These are phyloP conservation scores for Colletotrichum trifolii DNA, from an alignment of 2,329 filamentous ascomycete species.

Conservation along the genomic window DNA sequence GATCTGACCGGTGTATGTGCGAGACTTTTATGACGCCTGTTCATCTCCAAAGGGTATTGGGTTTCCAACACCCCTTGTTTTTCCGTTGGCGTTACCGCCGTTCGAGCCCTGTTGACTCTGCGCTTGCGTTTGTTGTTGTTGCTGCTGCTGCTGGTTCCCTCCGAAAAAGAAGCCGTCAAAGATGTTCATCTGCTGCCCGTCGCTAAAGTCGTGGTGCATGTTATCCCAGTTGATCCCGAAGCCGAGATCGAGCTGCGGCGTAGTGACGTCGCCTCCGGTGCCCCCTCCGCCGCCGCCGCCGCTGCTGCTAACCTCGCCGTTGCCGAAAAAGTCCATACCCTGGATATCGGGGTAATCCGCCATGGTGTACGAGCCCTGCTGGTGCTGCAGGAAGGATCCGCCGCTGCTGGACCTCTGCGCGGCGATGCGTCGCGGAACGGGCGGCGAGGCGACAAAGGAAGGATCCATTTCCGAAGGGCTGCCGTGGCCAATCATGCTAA, in stretches of 20 bases:
- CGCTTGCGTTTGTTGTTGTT: constrained; percentile 11
- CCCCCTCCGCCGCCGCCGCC: constrained; percentile 39
- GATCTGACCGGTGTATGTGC: too few relatives aligned
- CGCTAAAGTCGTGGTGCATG: constrained; percentile 71
- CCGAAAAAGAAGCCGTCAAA: constrained; percentile 82
- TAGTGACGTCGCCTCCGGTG: constrained; percentile 45
- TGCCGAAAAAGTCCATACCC: constrained; percentile 63
- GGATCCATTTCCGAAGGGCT: constrained; percentile 52
- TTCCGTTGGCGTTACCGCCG: constrained; percentile 11
- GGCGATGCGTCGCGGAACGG: constrained; percentile 49
- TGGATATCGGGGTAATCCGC: constrained; percentile 61
- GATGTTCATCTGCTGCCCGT: constrained; percentile 70
- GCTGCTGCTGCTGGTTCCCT: constrained; percentile 50
- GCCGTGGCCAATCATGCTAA: constrained; percentile 47
- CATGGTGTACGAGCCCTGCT: constrained; percentile 42
- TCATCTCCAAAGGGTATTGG: too few relatives aligned
- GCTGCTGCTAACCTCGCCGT: constrained; percentile 38
- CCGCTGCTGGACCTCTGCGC: constrained; percentile 46
- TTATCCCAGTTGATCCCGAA: constrained; percentile 74
- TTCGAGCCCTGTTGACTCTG: constrained; percentile 36
- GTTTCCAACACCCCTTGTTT: neutral
- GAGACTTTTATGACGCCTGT: too few relatives aligned
- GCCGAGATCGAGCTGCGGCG: constrained; percentile 70
- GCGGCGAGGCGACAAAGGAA: constrained; percentile 57
- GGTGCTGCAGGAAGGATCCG: constrained; percentile 48